Conservation (phyloP, 2,329 filamentous ascomycete species). For the Ophiocordyceps camponoti-rufipedis region DNA sequence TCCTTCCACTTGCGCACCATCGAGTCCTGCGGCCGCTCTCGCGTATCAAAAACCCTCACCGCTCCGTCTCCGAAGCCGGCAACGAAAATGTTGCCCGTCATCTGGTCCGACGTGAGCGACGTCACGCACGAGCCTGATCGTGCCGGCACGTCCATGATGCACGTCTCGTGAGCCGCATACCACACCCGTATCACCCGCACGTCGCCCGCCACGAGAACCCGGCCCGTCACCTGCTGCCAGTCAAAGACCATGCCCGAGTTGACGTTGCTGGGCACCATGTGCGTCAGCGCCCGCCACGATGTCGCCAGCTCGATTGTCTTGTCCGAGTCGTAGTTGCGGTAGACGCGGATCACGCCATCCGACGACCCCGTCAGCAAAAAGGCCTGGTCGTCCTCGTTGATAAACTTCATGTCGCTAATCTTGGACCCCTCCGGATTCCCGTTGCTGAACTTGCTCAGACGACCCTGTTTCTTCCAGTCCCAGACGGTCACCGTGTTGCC, state of each 20-base stretch:
- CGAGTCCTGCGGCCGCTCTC: constrained; percentile 63
- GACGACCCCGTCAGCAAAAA: constrained; percentile 89
- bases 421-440: constrained; percentile 81
- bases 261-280: constrained; percentile 84
- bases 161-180: constrained; percentile 88
- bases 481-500: constrained; percentile 80
- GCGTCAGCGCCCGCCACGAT: constrained; percentile 77
- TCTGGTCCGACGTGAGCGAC: constrained; percentile 89
- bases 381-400: constrained; percentile 95
- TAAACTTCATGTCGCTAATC: constrained; percentile 90
- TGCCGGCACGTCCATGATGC: constrained; percentile 82
- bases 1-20: constrained; percentile 98
- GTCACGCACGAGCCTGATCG: constrained; percentile 92
- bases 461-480: constrained; percentile 71
- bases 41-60: constrained; percentile 83
- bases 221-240: constrained; percentile 96
- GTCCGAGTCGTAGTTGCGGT: constrained; percentile 73
- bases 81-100: constrained; percentile 90
- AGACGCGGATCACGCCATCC: constrained; percentile 85
- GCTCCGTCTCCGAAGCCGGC: constrained; percentile 94
- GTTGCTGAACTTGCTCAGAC: constrained; percentile 76
- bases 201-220: constrained; percentile 87
- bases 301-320: constrained; percentile 69
- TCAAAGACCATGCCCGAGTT: constrained; percentile 95
- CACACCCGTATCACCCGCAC: constrained; percentile 90